Evolutionary conservation across 78 protist genomes (phyloP).

Genomic region (Tieghemostelium lacteum): DNA sequence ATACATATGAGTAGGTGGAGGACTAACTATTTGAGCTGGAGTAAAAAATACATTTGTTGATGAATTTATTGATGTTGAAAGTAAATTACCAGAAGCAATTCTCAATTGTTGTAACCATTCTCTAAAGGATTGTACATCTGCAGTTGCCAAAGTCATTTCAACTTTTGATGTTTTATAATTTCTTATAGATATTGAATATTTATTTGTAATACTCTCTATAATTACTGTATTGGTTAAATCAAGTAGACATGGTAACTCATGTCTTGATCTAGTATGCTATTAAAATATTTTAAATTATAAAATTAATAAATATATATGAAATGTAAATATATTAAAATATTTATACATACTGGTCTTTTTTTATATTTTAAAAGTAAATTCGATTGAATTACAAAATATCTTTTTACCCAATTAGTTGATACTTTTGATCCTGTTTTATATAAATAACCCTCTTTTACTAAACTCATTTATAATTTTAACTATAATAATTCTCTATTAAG

Average conservation of each 20-base stretch:
- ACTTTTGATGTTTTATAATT: constrained; percentile 16
- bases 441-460: constrained; percentile 36
- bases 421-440: constrained; percentile 19
- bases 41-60: background rate
- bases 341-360: constrained; percentile 31
- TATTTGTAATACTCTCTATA: background rate
- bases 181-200: constrained; percentile 27
- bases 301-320: background rate
- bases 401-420: constrained; percentile 19
- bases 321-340: background rate
- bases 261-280: background rate
- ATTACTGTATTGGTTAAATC: constrained; percentile 37
- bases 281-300: background rate
- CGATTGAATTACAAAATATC: constrained; percentile 56
- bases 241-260: constrained; percentile 1
- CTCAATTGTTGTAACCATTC: constrained; percentile 25
- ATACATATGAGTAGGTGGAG: background rate
- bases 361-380: constrained; percentile 56
- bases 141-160: background rate
- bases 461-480: constrained; percentile 10
- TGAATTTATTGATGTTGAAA: background rate
- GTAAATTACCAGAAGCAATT: constrained; percentile 4
- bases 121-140: background rate
- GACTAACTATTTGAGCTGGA: background rate
- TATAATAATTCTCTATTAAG: background rate